Percentiles rank a stretch among this genome's conserved stretches.
phyloP scores from a whole-genome alignment of 2,329 filamentous ascomycete genomes.

The Colletotrichum lini region DNA sequence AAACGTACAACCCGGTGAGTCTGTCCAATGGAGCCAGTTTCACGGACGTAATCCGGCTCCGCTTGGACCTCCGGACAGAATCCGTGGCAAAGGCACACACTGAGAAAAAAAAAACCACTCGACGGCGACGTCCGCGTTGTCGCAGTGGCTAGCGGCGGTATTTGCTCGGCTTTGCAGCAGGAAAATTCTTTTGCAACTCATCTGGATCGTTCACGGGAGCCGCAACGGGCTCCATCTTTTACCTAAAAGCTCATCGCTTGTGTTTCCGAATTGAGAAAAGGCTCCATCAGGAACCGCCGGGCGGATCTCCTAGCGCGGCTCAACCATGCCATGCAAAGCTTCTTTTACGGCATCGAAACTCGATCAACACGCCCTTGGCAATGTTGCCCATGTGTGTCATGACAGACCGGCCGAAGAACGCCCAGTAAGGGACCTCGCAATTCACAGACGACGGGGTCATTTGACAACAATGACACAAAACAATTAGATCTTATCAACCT shows the following conservation, averaged over 20 bases:
- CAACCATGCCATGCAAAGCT: constrained; percentile 39
- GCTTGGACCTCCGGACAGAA: constrained; percentile 11
- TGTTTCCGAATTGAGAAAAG: constrained; percentile 27
- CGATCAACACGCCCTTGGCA: constrained; percentile 22
- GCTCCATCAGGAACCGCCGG: constrained; percentile 26
- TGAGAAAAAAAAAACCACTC: neutral
- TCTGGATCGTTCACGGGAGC: constrained; percentile 22
- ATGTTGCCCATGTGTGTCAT: neutral
- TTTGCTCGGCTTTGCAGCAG: constrained; percentile 38
- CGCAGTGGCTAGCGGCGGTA: constrained; percentile 33
- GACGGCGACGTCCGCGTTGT: constrained; percentile 13
- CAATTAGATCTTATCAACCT: constrained; percentile 39
- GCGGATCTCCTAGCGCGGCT: constrained; percentile 37
- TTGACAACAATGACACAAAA: constrained; percentile 33
- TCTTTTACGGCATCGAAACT: constrained; percentile 42
- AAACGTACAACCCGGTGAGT: constrained; percentile 1
- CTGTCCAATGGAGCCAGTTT: constrained; percentile 13
- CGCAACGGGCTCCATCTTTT: constrained; percentile 32
- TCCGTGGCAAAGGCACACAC: neutral
- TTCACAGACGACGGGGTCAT: constrained; percentile 1
- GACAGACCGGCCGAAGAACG: constrained; percentile 32
- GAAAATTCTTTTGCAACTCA: constrained; percentile 34
- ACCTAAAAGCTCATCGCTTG: constrained; percentile 38
- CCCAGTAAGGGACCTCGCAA: constrained; percentile 11
- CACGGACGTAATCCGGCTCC: constrained; percentile 24